phyloP scores from a whole-genome alignment of 2,329 filamentous ascomycete species.

The Pleomassaria siparia region DNA sequence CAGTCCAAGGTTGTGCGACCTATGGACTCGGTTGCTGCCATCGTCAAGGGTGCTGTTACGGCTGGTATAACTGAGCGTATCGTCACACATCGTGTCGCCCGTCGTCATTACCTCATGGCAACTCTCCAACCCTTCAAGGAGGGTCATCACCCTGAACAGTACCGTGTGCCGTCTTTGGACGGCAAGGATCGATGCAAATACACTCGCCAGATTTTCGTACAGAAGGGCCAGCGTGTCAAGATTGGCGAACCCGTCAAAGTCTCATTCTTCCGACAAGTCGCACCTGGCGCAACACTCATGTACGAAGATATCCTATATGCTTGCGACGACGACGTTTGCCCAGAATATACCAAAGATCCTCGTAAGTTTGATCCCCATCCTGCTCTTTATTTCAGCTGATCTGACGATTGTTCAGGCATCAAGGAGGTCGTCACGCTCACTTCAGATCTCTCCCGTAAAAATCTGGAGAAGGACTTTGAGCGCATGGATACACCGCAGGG shows the following conservation, averaged over 20 bases:
- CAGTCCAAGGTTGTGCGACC: slow-evolving; percentile 97
- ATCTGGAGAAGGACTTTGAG: slow-evolving; percentile 98
- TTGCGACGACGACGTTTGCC: slow-evolving; percentile 96
- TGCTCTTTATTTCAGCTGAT: slow-evolving; percentile 5
- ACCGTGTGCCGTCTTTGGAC: slow-evolving; percentile 93
- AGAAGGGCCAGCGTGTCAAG: slow-evolving; percentile 98
- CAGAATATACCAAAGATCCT: slow-evolving; percentile 98
- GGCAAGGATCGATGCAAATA: slow-evolving; percentile 99
- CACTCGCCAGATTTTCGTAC: slow-evolving; percentile 96
- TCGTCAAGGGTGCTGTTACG: slow-evolving; percentile 97
- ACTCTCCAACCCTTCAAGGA: slow-evolving; percentile 99
- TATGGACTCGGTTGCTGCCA: slow-evolving; percentile 98
- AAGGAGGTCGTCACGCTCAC: slow-evolving; percentile 98
- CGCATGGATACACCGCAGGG: slow-evolving; percentile 98
- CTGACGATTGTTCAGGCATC: slow-evolving; percentile 66
- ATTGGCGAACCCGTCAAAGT: slow-evolving; percentile 99
- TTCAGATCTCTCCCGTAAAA: slow-evolving; percentile 94
- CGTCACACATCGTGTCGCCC: slow-evolving; percentile 93
- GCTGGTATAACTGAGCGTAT: slow-evolving; percentile 97
- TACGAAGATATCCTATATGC: slow-evolving; percentile 98
- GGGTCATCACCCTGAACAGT: slow-evolving; percentile 96
- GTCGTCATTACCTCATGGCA: slow-evolving; percentile 98
- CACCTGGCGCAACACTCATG: slow-evolving; percentile 95
- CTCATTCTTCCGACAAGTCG: slow-evolving; percentile 96
- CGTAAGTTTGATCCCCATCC: slow-evolving; percentile 64